Evolutionary conservation across 2,329 filamentous ascomycete genomes (phyloP), one percentile per base, ranked within the genome.

Genomic region (Pestalotiopsis sp.): DNA sequence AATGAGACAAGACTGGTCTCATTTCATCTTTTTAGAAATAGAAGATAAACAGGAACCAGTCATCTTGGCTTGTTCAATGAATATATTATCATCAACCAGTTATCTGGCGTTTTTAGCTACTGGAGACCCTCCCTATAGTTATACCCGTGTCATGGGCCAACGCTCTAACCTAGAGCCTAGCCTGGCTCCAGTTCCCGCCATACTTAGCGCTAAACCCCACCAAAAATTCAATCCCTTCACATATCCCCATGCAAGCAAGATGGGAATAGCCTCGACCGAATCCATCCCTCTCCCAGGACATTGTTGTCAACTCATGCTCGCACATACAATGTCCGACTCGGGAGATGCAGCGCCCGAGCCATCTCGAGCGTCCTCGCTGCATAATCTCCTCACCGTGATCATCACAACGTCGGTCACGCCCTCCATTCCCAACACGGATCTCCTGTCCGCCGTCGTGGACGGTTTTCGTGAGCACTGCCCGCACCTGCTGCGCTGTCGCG

Each of bases 351-450:
- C 58, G 26, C 13, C 30, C n/a, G 30, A 17, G 3, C 1, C 24
- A 35, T 11, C n/a, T 10, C 4, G 14, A 20, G 35, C 14, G 7
- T 35, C 58, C 14, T 13, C 30, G 14, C 13, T 61, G 26, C 26
- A 17, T 6, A 17, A 61, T 61, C 56, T 73, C 26, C 57, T 85
- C 44, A 84, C 82, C 0, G 73, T 85, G 64, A 81, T 88, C 61
- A 81, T 88, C 70, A 87, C 86, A 1, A 88, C 85, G 0, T 88
- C 86, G 2, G 81, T 85, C 0, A 88, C 85, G 0, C 86, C 86
- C 0, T 88, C 85, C 0, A 81, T 83, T 0, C 86, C 86, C 0
- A 83, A 83, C 0, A 84, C 84, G 0, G 85, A 86, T 17, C 81
- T 88, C 0, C 70, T 88, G n/a, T 80, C 79, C 0, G 73, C 81